Evolutionary conservation across 176 grass and related monocot species (phyloP).

Genomic region (Pharus latifolius): DNA sequence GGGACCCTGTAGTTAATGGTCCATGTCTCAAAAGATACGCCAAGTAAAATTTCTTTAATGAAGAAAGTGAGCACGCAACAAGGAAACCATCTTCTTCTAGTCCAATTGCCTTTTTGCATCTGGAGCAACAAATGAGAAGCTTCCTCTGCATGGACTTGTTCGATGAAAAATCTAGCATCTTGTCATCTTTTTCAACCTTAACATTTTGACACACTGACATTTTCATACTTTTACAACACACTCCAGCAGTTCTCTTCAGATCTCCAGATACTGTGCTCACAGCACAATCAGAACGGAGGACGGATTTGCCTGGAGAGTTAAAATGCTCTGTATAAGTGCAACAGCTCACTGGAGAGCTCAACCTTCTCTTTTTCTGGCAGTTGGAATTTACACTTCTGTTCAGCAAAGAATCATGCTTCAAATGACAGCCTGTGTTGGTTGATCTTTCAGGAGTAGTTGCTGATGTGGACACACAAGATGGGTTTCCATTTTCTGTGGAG

Average conservation of each 20-base stretch:
- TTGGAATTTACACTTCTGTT: constrained; percentile 57
- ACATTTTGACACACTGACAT: constrained; percentile 25
- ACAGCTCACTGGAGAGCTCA: constrained; percentile 24
- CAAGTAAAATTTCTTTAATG: constrained; percentile 53
- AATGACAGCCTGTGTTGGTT: constrained; percentile 15
- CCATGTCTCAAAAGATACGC: constrained; percentile 45
- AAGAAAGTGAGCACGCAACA: constrained; percentile 34
- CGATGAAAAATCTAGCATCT: constrained; percentile 11
- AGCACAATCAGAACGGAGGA: constrained; percentile 7
- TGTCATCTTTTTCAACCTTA: constrained; percentile 16
- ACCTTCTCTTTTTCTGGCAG: constrained; percentile 66
- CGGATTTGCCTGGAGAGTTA: constrained; percentile 23
- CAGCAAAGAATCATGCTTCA: constrained; percentile 45
- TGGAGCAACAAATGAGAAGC: constrained; percentile 45
- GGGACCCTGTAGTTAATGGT: background rate
- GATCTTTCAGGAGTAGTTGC: constrained; percentile 50
- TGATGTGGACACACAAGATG: constrained; percentile 36
- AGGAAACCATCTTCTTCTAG: constrained; percentile 42
- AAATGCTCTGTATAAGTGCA: constrained; percentile 23
- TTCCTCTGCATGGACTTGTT: constrained; percentile 9
- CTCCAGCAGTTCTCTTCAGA: constrained; percentile 9
- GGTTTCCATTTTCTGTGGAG: constrained; percentile 27
- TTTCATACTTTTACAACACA: constrained; percentile 5
- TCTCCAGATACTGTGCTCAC: background rate
- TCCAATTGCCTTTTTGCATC: constrained; percentile 59